Evolutionary conservation across 2,329 filamentous ascomycete species (phyloP).

Genomic region (Cucurbitaria berberidis): DNA sequence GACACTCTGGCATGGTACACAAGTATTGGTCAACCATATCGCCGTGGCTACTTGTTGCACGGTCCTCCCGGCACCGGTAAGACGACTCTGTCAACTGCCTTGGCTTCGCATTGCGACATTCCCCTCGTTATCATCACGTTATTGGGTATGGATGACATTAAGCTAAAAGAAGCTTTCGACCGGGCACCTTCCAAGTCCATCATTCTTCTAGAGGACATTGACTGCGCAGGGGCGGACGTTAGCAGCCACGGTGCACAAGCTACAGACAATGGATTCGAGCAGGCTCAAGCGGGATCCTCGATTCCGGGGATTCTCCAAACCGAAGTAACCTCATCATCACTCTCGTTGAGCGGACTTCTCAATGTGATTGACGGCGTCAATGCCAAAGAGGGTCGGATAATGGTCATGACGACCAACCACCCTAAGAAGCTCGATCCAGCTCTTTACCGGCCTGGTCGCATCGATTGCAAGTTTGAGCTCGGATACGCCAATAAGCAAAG

Average conservation of each 20-base stretch:
- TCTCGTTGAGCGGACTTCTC: slow-evolving; percentile 71
- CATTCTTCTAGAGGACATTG: slow-evolving; percentile 26
- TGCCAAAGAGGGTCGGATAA: slow-evolving; percentile 74
- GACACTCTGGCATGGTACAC: slow-evolving; percentile 9
- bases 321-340: not conserved
- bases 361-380: slow-evolving; percentile 83
- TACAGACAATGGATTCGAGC: not conserved
- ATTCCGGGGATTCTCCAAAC: too few species aligned
- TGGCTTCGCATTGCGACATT: slow-evolving; percentile 44
- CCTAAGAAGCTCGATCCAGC: slow-evolving; percentile 74
- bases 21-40: slow-evolving; percentile 17
- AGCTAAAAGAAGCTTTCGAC: slow-evolving; percentile 12
- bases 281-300: not conserved
- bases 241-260: slow-evolving; percentile 33
- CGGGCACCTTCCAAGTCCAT: slow-evolving; percentile 13
- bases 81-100: slow-evolving; percentile 48
- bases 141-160: slow-evolving; percentile 14
- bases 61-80: slow-evolving; percentile 48
- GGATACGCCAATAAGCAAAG: slow-evolving; percentile 11
- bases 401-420: slow-evolving; percentile 81
- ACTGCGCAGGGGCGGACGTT: slow-evolving; percentile 11
- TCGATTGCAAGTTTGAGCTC: slow-evolving; percentile 80
- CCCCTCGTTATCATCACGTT: slow-evolving; percentile 39
- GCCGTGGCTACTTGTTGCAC: slow-evolving; percentile 43
- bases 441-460: slow-evolving; percentile 72